phyloP scores from a whole-genome alignment of 2,329 filamentous ascomycete species.

The Cladophialophora yegresii region DNA sequence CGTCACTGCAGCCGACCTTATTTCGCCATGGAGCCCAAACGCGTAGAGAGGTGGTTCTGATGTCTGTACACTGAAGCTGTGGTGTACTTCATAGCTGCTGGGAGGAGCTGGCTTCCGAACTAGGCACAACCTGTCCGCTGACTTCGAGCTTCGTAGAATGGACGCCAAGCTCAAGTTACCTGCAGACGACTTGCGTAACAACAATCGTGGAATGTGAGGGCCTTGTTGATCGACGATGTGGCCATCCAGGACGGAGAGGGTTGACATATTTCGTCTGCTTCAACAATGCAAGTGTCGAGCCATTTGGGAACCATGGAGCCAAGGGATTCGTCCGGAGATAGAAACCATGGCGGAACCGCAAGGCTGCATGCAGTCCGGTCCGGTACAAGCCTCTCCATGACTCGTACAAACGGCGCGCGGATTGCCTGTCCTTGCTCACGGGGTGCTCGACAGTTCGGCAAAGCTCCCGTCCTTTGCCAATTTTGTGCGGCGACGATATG shows the following conservation, averaged over 20 bases:
- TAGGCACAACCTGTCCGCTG: background rate
- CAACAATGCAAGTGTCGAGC: background rate
- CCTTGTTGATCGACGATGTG: constrained; percentile 3
- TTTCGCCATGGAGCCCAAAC: constrained; percentile 5
- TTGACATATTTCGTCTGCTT: constrained; percentile 12
- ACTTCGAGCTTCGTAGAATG: background rate
- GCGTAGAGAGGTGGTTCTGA: background rate
- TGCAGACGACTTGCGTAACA: background rate
- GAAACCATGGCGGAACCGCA: constrained; percentile 18
- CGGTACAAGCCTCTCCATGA: constrained; percentile 3
- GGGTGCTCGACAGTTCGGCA: background rate
- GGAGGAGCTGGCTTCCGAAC: background rate
- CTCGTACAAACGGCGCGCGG: constrained; percentile 9
- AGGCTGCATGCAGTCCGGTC: constrained; percentile 24
- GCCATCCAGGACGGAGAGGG: background rate
- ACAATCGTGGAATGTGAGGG: too few species aligned
- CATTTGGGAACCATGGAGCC: background rate
- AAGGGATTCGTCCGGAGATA: constrained; percentile 2
- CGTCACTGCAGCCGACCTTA: constrained; percentile 12
- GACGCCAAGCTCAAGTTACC: background rate
- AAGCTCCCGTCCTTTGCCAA: constrained; percentile 6
- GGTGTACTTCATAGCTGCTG: constrained; percentile 4
- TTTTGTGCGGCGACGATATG: constrained; percentile 8
- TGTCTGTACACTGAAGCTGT: background rate
- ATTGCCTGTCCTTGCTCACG: constrained; percentile 1